Evolutionary conservation across 441 rosid species (phyloP).

Genomic region (Pelargonium cotyledonis): DNA sequence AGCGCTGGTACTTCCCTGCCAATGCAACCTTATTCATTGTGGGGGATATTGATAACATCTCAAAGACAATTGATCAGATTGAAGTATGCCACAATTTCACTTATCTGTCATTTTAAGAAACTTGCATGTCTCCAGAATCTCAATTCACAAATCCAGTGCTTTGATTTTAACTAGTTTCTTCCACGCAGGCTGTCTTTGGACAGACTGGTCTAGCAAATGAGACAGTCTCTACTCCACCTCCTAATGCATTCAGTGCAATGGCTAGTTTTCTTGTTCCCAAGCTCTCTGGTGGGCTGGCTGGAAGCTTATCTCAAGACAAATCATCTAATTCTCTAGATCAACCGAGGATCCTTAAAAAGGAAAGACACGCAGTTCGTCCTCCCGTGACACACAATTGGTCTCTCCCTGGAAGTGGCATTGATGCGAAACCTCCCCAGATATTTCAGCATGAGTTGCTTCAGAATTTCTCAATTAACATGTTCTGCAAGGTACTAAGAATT

Average conservation of each 20-base stretch:
- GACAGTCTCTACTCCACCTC: slow-evolving; percentile 43
- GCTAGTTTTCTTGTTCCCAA: slow-evolving; percentile 98
- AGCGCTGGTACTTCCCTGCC: slow-evolving; percentile 98
- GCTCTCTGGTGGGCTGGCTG: slow-evolving; percentile 84
- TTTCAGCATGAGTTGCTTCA: slow-evolving; percentile 99
- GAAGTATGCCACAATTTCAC: slow-evolving; percentile 49
- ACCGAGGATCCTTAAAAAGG: slow-evolving; percentile 58
- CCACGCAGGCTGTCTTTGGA: slow-evolving; percentile 72
- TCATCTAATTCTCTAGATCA: slow-evolving; percentile 50
- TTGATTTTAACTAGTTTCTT: slow-evolving; percentile 27
- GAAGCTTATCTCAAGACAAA: slow-evolving; percentile 62
- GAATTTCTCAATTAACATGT: slow-evolving; percentile 88
- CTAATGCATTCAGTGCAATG: slow-evolving; percentile 95
- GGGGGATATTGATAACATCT: slow-evolving; percentile 73
- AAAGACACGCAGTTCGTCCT: slow-evolving; percentile 85
- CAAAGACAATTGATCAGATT: slow-evolving; percentile 65
- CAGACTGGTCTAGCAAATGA: slow-evolving; percentile 59
- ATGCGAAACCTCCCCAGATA: slow-evolving; percentile 77
- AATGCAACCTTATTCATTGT: slow-evolving; percentile 95
- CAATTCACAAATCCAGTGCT: slow-evolving; percentile 16
- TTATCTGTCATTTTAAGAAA: slow-evolving; percentile 6
- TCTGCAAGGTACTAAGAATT: slow-evolving; percentile 68
- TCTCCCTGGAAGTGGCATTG: slow-evolving; percentile 58
- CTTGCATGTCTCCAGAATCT: slow-evolving; percentile 6
- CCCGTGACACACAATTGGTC: slow-evolving; percentile 97